A percentile compares a stretch with the other conserved stretches of the same genome.
Evolutionary conservation across 345 rosid genomes (phyloP).

Genomic region (Adansonia digitata): DNA sequence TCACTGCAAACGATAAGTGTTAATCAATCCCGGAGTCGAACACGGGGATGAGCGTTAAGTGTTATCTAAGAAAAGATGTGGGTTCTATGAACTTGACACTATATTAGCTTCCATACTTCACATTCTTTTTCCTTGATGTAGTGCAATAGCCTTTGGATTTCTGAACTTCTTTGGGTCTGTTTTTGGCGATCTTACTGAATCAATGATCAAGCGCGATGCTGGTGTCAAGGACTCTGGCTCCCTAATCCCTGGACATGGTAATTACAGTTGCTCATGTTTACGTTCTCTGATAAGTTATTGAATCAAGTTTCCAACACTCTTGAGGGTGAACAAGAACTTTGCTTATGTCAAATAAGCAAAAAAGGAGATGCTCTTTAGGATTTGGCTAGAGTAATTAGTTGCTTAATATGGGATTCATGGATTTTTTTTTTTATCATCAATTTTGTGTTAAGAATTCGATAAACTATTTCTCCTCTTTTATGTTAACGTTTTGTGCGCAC

Average conservation of each 20-base stretch:
- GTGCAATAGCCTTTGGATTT: conserved; percentile 78
- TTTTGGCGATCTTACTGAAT: conserved; percentile 91
- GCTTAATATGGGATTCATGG: background rate
- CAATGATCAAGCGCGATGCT: conserved; percentile 97
- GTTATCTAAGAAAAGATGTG: background rate
- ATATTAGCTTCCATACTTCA: conserved; percentile 2
- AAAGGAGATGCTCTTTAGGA: background rate
- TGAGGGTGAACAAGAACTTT: background rate
- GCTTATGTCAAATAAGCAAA: background rate
- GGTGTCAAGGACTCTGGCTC: conserved; percentile 98
- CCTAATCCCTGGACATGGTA: conserved; percentile 95
- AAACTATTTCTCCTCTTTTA: too few species aligned
- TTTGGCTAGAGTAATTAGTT: background rate
- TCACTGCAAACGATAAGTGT: too few species aligned
- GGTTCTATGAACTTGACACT: background rate
- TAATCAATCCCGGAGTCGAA: background rate
- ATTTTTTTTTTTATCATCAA: background rate
- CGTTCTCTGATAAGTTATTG: background rate
- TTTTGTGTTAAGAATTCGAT: background rate
- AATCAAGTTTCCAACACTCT: background rate
- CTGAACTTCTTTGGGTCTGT: conserved; percentile 85
- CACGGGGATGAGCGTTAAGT: background rate
- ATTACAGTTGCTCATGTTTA: background rate
- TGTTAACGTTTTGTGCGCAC: background rate
- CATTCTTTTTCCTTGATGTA: conserved; percentile 16